A percentile compares a stretch with the other conserved stretches of the same genome.
Conservation (phyloP, 1,139 yeast species). For the Scheffersomyces quercinus region DNA sequence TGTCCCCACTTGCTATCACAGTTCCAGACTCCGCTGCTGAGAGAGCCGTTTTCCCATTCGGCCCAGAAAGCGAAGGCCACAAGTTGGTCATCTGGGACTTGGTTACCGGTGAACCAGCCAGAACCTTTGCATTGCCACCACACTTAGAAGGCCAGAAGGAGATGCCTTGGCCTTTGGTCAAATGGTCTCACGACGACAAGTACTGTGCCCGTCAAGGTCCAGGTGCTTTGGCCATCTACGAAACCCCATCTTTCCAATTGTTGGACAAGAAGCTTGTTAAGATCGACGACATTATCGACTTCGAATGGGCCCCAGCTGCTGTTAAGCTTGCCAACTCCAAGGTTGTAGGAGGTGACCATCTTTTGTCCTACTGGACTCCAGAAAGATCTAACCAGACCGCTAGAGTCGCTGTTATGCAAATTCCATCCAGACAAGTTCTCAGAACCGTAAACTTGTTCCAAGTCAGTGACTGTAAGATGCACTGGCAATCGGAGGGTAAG, state of each 20-base stretch:
- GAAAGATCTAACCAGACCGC: slow-evolving; percentile 93
- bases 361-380: slow-evolving; percentile 95
- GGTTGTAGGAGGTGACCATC: slow-evolving; percentile 56
- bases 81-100: slow-evolving; percentile 94
- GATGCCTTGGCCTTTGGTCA: slow-evolving; percentile 95
- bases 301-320: slow-evolving; percentile 93
- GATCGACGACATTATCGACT: slow-evolving; percentile 84
- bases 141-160: slow-evolving; percentile 66
- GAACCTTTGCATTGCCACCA: slow-evolving; percentile 91
- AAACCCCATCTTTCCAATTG: slow-evolving; percentile 66
- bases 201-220: slow-evolving; percentile 96
- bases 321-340: slow-evolving; percentile 63
- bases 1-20: slow-evolving; percentile 81
- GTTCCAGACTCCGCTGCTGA: slow-evolving; percentile 69
- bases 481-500: slow-evolving; percentile 91
- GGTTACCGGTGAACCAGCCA: slow-evolving; percentile 75
- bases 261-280: slow-evolving; percentile 85
- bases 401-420: slow-evolving; percentile 86
- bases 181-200: slow-evolving; percentile 93
- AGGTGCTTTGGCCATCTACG: slow-evolving; percentile 87
- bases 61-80: slow-evolving; percentile 88
- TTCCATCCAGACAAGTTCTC: slow-evolving; percentile 78
- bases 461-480: slow-evolving; percentile 87
- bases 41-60: slow-evolving; percentile 73
- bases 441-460: slow-evolving; percentile 94